Conservation (phyloP, 495 filamentous ascomycete genomes). For the Neurospora africana region DNA sequence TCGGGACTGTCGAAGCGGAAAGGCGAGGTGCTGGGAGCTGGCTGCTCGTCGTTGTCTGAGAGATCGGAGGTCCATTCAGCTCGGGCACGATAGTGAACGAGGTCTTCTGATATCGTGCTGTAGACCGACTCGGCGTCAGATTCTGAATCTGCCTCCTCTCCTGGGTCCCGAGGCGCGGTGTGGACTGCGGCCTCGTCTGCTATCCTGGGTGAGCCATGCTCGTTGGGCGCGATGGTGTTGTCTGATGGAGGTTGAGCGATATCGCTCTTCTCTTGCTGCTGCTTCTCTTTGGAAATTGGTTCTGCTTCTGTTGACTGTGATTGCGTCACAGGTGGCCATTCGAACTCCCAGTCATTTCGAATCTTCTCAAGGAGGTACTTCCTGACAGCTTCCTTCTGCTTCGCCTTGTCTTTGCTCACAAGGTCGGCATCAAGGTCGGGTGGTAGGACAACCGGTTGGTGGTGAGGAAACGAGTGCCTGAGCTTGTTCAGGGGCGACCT, state of each 20-base stretch:
- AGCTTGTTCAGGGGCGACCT: conserved; percentile 30
- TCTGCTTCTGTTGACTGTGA: background rate
- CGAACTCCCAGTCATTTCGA: conserved; percentile 48
- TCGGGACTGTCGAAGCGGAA: conserved; percentile 59
- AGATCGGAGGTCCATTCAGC: conserved; percentile 39
- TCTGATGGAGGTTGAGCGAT: background rate
- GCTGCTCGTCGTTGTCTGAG: conserved; percentile 28
- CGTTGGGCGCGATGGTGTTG: background rate
- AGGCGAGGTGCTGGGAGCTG: conserved; percentile 21
- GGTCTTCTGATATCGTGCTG: conserved; percentile 38
- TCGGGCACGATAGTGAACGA: conserved; percentile 28
- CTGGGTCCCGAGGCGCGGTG: conserved; percentile 10
- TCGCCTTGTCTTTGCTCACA: conserved; percentile 41
- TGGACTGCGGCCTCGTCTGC: background rate
- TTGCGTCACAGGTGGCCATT: conserved; percentile 24
- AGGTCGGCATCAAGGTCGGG: conserved; percentile 42
- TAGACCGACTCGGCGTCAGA: conserved; percentile 34
- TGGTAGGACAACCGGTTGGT: conserved; percentile 3
- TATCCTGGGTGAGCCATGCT: background rate
- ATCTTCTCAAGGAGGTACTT: conserved; percentile 42
- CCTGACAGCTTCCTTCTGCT: conserved; percentile 44
- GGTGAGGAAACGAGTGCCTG: conserved; percentile 24
- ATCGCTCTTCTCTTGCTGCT: background rate
- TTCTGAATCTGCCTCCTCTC: conserved; percentile 26
- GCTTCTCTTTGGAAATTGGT: background rate